A percentile compares a stretch with the other conserved stretches of the same genome.
Conservation (phyloP, 768 basidiomycete species). For the Leccinellum albellum region DNA sequence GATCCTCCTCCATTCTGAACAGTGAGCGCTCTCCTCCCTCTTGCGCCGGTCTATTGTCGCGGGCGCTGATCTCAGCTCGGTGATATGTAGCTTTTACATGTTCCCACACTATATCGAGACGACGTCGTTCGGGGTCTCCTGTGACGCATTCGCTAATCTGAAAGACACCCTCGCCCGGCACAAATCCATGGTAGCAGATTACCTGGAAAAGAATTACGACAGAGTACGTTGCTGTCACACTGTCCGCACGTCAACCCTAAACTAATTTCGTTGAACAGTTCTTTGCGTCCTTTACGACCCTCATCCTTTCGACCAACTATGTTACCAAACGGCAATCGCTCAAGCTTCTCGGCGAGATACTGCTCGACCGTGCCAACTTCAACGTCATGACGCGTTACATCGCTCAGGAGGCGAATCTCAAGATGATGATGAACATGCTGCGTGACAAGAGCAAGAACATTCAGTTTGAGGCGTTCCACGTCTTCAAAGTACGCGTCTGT, state of each 20-base stretch:
- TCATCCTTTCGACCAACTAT: constrained; percentile 92
- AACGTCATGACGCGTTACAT: constrained; percentile 99
- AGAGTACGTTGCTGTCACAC: constrained; percentile 50
- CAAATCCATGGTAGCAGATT: constrained; percentile 97
- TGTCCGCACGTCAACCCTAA: neutral
- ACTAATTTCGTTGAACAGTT: constrained; percentile 57
- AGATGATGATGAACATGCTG: constrained; percentile 99
- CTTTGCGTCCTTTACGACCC: constrained; percentile 90
- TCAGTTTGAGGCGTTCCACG: constrained; percentile 99
- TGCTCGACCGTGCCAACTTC: constrained; percentile 97
- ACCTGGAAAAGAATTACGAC: constrained; percentile 96
- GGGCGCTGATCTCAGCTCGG: neutral
- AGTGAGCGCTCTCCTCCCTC: constrained; percentile 56
- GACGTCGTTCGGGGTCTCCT: constrained; percentile 96
- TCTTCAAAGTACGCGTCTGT: constrained; percentile 81
- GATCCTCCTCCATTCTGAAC: constrained; percentile 87
- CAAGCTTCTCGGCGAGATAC: constrained; percentile 95
- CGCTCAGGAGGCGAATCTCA: constrained; percentile 89
- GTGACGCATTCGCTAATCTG: constrained; percentile 95
- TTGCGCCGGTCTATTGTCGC: neutral
- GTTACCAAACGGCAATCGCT: constrained; percentile 99
- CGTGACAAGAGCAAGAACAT: constrained; percentile 99
- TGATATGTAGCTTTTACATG: constrained; percentile 48
- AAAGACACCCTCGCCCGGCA: constrained; percentile 97
- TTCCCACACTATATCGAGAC: constrained; percentile 97